phyloP scores from a whole-genome alignment of 371 early-diverging fungal species.

The Syncephalastrum sp. region DNA sequence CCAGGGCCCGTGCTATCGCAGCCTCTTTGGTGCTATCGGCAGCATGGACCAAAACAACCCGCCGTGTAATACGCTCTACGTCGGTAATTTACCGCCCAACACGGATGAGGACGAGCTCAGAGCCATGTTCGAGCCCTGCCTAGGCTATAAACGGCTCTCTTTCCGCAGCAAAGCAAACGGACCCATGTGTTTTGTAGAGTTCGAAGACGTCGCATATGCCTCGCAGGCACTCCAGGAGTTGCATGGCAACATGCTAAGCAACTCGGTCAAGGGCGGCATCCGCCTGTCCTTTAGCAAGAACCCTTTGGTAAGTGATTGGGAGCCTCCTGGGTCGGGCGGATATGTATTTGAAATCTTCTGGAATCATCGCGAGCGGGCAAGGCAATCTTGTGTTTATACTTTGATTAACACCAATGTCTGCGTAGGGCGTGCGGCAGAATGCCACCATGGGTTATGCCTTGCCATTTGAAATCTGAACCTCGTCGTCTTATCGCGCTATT shows the following conservation, averaged over 20 bases:
- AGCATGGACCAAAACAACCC: conserved; percentile 83
- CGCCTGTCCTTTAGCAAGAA: conserved; percentile 93
- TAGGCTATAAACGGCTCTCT: conserved; percentile 85
- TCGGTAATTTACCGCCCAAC: conserved; percentile 88
- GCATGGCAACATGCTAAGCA: conserved; percentile 76
- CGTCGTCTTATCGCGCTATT: no score
- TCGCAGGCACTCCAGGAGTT: conserved; percentile 81
- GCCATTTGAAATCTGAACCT: no score
- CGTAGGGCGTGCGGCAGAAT: no score
- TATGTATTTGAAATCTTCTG: no score
- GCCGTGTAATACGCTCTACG: conserved; percentile 97
- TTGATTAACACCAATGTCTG: no score
- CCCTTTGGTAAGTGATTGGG: conserved; percentile 40
- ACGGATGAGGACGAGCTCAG: conserved; percentile 85
- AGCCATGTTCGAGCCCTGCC: conserved; percentile 66
- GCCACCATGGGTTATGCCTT: no score
- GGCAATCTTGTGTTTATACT: no score
- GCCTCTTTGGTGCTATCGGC: conserved; percentile 14
- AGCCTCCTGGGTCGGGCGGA: no score
- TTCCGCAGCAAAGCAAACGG: conserved; percentile 79
- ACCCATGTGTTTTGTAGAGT: conserved; percentile 94
- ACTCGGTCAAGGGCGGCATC: conserved; percentile 89
- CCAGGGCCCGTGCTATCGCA: conserved; percentile 5
- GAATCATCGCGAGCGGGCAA: no score
- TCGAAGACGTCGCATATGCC: conserved; percentile 85